phyloP scores from a whole-genome alignment of 768 basidiomycete genomes.

The Suillus bovinus region DNA sequence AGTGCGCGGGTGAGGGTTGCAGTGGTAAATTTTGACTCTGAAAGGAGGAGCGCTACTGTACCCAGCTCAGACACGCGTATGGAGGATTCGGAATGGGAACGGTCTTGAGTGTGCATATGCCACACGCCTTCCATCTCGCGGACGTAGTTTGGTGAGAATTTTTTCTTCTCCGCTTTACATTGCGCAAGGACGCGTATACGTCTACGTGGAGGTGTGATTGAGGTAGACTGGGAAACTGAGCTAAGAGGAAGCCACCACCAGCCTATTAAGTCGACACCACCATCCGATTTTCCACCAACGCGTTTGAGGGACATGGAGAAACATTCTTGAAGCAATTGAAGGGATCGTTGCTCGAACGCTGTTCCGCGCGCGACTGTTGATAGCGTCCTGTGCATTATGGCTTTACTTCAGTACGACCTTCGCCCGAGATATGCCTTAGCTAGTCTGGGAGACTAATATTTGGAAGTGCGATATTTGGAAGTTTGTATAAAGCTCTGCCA shows the following conservation, averaged over 20 bases:
- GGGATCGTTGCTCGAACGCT: conserved; percentile 73
- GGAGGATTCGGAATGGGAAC: not conserved
- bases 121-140: conserved; percentile 93
- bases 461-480: not conserved
- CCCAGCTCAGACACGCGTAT: conserved; percentile 8
- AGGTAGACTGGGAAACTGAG: conserved; percentile 5
- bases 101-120: conserved; percentile 31
- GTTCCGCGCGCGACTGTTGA: conserved; percentile 68
- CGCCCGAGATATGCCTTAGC: not conserved
- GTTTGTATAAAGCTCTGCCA: too few species aligned
- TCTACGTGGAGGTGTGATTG: conserved; percentile 33
- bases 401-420: not conserved
- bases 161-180: conserved; percentile 90
- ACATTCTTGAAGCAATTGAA: conserved; percentile 55
- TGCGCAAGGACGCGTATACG: conserved; percentile 80
- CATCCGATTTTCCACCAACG: conserved; percentile 87
- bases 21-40: conserved; percentile 78
- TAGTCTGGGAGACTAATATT: not conserved
- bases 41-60: conserved; percentile 72
- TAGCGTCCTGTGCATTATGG: not conserved
- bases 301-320: conserved; percentile 80
- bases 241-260: conserved; percentile 86
- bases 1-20: conserved; percentile 67
- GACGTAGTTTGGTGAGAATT: conserved; percentile 74
- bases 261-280: conserved; percentile 84